Conservation (phyloP, 192 early-diverging fungal genomes). For the Backusella sp. region DNA sequence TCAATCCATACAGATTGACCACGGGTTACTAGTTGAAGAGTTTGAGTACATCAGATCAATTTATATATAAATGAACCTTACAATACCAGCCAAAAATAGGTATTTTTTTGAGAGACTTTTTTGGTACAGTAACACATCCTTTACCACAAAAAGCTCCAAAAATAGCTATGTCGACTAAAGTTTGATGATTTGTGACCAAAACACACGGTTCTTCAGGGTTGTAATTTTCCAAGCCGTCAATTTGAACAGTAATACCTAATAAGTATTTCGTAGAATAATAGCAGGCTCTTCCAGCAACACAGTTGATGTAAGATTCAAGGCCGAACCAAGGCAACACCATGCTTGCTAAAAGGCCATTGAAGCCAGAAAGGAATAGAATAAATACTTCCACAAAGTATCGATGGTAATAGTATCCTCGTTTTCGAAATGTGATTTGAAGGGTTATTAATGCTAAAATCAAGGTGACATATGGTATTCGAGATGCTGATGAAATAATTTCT, state of each 20-base stretch:
- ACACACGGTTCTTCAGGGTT: background rate
- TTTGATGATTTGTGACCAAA: slow-evolving; percentile 2
- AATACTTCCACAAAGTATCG: background rate
- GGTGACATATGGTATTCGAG: background rate
- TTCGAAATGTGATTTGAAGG: background rate
- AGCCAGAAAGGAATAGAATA: background rate
- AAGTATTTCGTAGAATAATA: background rate
- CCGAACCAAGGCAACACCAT: background rate
- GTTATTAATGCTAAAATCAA: background rate
- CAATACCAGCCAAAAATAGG: background rate
- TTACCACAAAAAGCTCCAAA: background rate
- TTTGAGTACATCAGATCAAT: background rate
- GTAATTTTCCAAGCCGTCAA: background rate
- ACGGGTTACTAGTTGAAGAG: background rate
- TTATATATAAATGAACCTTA: background rate
- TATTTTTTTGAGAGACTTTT: background rate
- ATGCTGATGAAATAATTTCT: background rate
- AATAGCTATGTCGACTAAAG: background rate
- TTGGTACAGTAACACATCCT: background rate
- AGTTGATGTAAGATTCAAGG: background rate
- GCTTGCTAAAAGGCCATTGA: background rate
- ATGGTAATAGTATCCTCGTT: background rate
- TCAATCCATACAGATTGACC: background rate
- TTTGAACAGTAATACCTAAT: background rate
- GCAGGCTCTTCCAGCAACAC: background rate